Conservation (phyloP, 2,329 filamentous ascomycete species). For the Cladosporium sp. region DNA sequence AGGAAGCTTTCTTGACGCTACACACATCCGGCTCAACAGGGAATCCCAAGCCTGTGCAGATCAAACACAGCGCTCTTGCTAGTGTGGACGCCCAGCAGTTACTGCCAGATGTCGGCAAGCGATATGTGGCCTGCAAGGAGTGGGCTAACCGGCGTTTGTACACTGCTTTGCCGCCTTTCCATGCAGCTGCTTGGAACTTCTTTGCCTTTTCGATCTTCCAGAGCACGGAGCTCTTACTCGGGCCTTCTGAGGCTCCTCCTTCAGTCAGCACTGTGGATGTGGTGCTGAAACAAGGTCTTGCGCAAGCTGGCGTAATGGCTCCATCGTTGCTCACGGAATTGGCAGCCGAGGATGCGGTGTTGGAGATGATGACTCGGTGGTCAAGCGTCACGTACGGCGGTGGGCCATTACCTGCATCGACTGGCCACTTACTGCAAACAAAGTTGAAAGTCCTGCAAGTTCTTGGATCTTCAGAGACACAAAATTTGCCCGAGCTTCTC, state of each 20-base stretch:
- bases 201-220: constrained; percentile 23
- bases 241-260: constrained; percentile 18
- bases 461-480: constrained; percentile 22
- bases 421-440: constrained; percentile 18
- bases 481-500: constrained; percentile 21
- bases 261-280: constrained; percentile 17
- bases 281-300: constrained; percentile 16
- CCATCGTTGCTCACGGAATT: constrained; percentile 21
- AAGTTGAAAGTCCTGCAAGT: constrained; percentile 15
- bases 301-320: constrained; percentile 19
- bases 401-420: constrained; percentile 16
- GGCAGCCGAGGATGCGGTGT: constrained; percentile 1
- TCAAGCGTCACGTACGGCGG: constrained; percentile 21
- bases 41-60: constrained; percentile 22
- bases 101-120: constrained; percentile 15
- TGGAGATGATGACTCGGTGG: constrained; percentile 18
- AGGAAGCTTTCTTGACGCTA: constrained; percentile 19
- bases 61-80: constrained; percentile 16
- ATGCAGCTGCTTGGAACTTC: constrained; percentile 23
- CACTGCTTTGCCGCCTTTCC: constrained; percentile 22
- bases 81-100: constrained; percentile 17
- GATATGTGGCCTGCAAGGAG: constrained; percentile 7
- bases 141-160: constrained; percentile 19
- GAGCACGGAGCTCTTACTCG: constrained; percentile 19
- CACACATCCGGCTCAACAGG: constrained; percentile 28